Evolutionary conservation across 2,329 filamentous ascomycete species (phyloP).

Genomic region (Sclerotinia spermophila): DNA sequence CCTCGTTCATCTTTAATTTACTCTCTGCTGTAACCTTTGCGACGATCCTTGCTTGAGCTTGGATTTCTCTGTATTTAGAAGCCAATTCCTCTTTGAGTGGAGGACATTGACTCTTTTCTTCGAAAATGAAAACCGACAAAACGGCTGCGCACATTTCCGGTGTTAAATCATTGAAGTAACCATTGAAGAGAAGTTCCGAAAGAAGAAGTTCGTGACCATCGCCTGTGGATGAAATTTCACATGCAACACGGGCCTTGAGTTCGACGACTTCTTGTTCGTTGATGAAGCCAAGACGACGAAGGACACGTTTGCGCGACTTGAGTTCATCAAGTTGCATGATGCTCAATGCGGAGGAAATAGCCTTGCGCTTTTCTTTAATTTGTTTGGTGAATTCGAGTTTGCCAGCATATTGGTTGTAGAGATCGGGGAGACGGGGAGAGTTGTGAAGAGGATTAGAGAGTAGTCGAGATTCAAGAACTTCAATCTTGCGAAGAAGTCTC

Average conservation of each 20-base stretch:
- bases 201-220: slow-evolving; percentile 90
- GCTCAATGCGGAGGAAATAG: slow-evolving; percentile 78
- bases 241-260: slow-evolving; percentile 94
- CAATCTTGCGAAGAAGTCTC: slow-evolving; percentile 90
- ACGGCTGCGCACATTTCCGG: slow-evolving; percentile 84
- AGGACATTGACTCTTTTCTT: slow-evolving; percentile 83
- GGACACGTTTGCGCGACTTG: slow-evolving; percentile 90
- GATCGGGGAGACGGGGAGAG: slow-evolving; percentile 74
- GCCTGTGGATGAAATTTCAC: slow-evolving; percentile 83
- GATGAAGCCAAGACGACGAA: slow-evolving; percentile 91
- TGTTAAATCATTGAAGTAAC: slow-evolving; percentile 94
- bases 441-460: slow-evolving; percentile 88
- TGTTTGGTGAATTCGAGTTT: slow-evolving; percentile 74
- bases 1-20: slow-evolving; percentile 90
- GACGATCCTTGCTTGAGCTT: slow-evolving; percentile 79
- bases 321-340: slow-evolving; percentile 94
- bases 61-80: slow-evolving; percentile 82
- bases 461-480: slow-evolving; percentile 87
- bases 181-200: slow-evolving; percentile 89
- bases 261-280: slow-evolving; percentile 94
- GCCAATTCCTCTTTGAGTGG: slow-evolving; percentile 77
- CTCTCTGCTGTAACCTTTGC: slow-evolving; percentile 94
- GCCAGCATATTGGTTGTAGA: slow-evolving; percentile 81
- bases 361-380: slow-evolving; percentile 85
- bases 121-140: slow-evolving; percentile 93